Conservation (phyloP, 441 rosid species). For the Eruca vesicaria region DNA sequence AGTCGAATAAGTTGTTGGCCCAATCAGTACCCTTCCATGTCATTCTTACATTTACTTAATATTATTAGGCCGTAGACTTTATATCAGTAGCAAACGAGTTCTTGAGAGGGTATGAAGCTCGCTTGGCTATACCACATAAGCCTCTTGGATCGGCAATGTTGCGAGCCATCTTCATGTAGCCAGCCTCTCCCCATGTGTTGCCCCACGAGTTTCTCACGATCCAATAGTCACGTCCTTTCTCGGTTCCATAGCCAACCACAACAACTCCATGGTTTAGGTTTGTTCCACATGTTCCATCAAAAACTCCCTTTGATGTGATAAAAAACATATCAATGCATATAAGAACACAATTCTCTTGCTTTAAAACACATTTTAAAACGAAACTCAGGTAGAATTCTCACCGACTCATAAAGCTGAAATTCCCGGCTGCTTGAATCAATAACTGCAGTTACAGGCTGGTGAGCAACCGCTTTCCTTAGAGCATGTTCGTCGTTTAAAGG, state of each 20-base stretch:
- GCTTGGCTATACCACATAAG: neutral
- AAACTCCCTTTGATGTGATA: neutral
- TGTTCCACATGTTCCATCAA: constrained; percentile 19
- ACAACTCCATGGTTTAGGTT: constrained; percentile 34
- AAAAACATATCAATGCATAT: no score
- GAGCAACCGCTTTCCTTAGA: constrained; percentile 42
- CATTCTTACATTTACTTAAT: neutral
- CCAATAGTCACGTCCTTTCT: constrained; percentile 12
- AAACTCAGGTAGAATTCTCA: neutral
- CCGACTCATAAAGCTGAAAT: constrained; percentile 43
- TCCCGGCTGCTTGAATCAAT: constrained; percentile 42
- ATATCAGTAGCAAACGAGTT: neutral
- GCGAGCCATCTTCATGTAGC: neutral
- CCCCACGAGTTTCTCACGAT: neutral
- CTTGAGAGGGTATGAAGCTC: neutral
- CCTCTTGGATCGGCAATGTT: neutral
- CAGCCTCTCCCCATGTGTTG: neutral
- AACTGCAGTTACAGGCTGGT: constrained; percentile 44
- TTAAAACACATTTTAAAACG: no score
- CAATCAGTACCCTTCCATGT: neutral
- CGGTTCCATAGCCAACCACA: constrained; percentile 33
- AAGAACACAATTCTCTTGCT: no score
- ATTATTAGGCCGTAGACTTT: neutral
- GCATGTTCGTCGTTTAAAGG: constrained; percentile 38
- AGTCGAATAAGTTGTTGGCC: neutral